Base-by-base conservation (phyloP, 148 eudicot genomes). In the Rheum nobile region DNA sequence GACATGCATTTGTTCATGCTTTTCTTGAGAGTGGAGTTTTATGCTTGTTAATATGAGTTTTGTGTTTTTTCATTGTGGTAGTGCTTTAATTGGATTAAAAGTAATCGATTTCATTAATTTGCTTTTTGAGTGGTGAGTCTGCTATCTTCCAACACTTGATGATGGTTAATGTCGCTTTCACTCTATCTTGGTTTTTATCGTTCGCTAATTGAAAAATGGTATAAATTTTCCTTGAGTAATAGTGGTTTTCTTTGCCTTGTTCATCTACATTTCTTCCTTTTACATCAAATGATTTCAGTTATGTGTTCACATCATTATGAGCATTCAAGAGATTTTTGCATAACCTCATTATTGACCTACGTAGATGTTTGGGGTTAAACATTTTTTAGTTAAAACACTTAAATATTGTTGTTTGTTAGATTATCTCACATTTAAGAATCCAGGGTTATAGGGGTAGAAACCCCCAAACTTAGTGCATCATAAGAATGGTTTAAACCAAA, bases 31-130 rank as follows among this genome's bases (percentile, higher is more conserved):
- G 70, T 65, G 21, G 38, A 32, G 21, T 34, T 65, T 34, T 65
- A 65, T 34, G 12, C 63, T 22, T 24, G 13, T 22, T 31, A 31
- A 61, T 61, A n/a, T n/a, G 37, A 6, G 37, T 29, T 61, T 61
- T 61, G 37, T 61, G 70, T 41, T 65, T 32, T 63, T 65, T 32
- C 70, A 32, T 17, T 65, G 70, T 65, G 70, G 39, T 28, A 59
- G 28, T 59, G 14, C 70, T 65, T 59, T 63, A 39, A 14, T 31
- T 63, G 69, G 39, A 19, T 32, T 63, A 61, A 31, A 61, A 61
- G 68, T 61, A 61, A 32, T 31, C 13, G 37, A 63, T 63, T 65
- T 41, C 70, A 17, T 65, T n/a, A n/a, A n/a, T n/a, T 31, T 65
- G 70, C 34, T 65, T 65, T 63, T 14, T 31, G 39, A 34, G 41